Percentiles rank a stretch among this genome's conserved stretches.
phyloP scores from a whole-genome alignment of 2,329 filamentous ascomycete species.

The Sarocladium kiliense region DNA sequence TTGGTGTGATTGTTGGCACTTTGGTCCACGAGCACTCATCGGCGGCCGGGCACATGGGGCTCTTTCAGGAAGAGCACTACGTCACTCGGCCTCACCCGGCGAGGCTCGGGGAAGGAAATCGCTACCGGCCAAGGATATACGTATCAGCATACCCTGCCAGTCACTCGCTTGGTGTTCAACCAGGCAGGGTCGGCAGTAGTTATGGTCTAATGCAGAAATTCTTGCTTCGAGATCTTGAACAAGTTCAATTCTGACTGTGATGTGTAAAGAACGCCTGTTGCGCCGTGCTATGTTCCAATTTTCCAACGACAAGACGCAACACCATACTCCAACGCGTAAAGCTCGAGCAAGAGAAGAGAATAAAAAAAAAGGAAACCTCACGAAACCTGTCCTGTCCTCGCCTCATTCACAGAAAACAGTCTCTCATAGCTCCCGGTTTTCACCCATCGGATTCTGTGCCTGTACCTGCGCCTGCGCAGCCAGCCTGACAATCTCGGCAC shows the following conservation, averaged over 20 bases:
- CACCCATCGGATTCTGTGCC: conserved; percentile 18
- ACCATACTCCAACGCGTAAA: background rate
- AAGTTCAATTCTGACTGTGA: background rate
- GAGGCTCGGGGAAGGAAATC: background rate
- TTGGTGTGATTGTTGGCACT: conserved; percentile 8
- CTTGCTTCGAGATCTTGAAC: background rate
- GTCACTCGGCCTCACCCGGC: background rate
- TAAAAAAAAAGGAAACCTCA: background rate
- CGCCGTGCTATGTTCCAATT: conserved; percentile 5
- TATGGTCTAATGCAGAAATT: background rate
- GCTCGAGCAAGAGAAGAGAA: background rate
- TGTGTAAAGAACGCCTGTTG: background rate
- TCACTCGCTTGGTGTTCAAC: background rate
- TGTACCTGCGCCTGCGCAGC: conserved; percentile 21
- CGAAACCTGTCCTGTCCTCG: too few relatives aligned
- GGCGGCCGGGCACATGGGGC: background rate
- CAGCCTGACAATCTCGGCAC: conserved; percentile 28
- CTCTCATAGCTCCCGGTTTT: conserved; percentile 25
- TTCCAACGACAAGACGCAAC: background rate
- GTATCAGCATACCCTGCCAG: background rate
- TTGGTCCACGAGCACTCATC: background rate
- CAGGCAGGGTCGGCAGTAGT: conserved; percentile 3
- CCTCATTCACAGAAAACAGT: too few relatives aligned
- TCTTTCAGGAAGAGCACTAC: background rate
- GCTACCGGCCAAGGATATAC: background rate